Percentiles rank a stretch among this genome's conserved stretches.
phyloP scores from a whole-genome alignment of 257 asterid species.

The Penstemon barbatus region DNA sequence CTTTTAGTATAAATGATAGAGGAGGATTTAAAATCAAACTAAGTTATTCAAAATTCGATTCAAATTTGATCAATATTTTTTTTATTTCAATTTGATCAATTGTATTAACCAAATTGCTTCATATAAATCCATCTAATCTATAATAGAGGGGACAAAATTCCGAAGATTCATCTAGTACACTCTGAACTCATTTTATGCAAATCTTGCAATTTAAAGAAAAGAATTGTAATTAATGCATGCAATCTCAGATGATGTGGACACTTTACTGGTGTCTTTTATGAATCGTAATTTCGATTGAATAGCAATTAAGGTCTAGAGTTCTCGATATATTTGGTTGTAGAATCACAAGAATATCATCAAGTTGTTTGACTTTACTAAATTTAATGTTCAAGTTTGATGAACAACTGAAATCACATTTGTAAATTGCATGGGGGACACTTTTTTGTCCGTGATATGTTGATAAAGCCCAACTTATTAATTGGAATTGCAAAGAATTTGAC shows the following conservation, averaged over 20 bases:
- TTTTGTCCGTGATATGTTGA: too few species aligned
- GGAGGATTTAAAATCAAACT: too few species aligned
- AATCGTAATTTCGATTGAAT: not conserved
- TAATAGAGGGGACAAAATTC: not conserved
- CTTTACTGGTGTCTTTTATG: not conserved
- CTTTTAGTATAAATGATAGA: too few species aligned
- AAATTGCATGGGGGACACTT: not conserved
- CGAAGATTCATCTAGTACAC: conserved; percentile 20
- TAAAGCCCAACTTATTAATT: too few species aligned
- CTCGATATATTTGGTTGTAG: not conserved
- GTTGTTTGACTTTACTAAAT: not conserved
- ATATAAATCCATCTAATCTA: too few species aligned
- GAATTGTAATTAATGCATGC: not conserved
- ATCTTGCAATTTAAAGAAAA: conserved; percentile 19
- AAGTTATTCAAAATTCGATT: too few species aligned
- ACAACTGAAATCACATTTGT: not conserved
- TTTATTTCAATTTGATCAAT: too few species aligned
- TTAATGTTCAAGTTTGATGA: conserved; percentile 27
- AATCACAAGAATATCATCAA: not conserved
- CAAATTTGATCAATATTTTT: too few species aligned
- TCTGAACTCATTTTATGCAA: conserved; percentile 16
- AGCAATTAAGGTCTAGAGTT: conserved; percentile 13
- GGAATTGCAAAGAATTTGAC: too few species aligned
- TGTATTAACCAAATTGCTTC: too few species aligned
- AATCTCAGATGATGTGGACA: conserved; percentile 32